Evolutionary conservation across 2,329 filamentous ascomycete genomes (phyloP), one percentile per base, ranked within the genome.

Genomic region (Aspergillus persii): DNA sequence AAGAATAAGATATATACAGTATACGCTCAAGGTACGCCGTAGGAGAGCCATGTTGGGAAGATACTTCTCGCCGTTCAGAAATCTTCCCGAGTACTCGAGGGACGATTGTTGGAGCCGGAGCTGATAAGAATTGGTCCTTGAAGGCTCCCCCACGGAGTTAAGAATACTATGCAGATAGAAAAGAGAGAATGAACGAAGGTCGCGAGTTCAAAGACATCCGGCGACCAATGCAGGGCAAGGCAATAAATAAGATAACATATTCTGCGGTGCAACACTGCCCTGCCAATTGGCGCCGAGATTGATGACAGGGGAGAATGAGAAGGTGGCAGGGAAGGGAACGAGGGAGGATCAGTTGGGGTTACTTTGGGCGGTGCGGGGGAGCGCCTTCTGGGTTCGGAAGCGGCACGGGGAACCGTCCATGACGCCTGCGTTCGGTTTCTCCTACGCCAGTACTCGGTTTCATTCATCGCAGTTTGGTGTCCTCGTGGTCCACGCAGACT

Each of bases 1-100:
- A 29, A 61, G 56, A 49, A 68, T 53, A 26, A 64, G 62, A 62
- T 68, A 50, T 47, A 73, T 56, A 57, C 57, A 67, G 49, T 73
- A 57, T 18, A 61, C 56, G 57, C 68, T 58, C 61, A 65, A 62
- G 57, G 59, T 60, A 59, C 53, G 64, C 56, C 62, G 48, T n/a
- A 55, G 54, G 53, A 54, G 44, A 23, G 50, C 54, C 56, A 58
- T 62, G 7, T 47, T 54, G 31, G 9, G 50, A 53, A 15, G 12
- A 26, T n/a, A 47, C 12, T 47, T 27, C 44, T 47, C 44, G 7
- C 3, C 8, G 18, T 47, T 47, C n/a, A 47, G 9, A 11, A 27
- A 8, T 47, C 18, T 47, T 23, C n/a, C n/a, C 4, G 9, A 26
- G 18, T 3, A 12, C 44, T 26, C 8, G 26, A 27, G 44, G 18